These are phyloP conservation scores for Penicillium sp. DNA, from an alignment of 2,329 filamentous ascomycete genomes.

Conservation along the genomic window DNA sequence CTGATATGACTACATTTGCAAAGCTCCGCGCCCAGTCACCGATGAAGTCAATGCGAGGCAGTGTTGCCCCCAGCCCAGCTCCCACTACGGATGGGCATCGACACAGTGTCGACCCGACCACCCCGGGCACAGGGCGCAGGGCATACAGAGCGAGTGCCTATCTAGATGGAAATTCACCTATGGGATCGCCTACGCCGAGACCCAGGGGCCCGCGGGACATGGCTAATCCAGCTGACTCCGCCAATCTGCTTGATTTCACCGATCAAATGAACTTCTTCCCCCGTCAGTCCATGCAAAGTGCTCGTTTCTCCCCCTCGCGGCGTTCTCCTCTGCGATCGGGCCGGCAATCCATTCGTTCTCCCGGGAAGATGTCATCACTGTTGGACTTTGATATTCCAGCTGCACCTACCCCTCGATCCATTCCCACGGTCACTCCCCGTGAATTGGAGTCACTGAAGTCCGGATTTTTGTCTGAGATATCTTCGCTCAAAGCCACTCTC, in stretches of 20 bases:
- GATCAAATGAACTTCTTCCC: slow-evolving; percentile 58
- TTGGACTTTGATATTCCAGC: slow-evolving; percentile 92
- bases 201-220: slow-evolving; percentile 39
- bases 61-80: slow-evolving; percentile 39
- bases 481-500: slow-evolving; percentile 81
- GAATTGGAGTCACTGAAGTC: slow-evolving; percentile 92
- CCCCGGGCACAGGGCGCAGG: slow-evolving; percentile 44
- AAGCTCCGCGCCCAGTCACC: slow-evolving; percentile 58
- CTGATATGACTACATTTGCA: slow-evolving; percentile 75
- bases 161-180: slow-evolving; percentile 29
- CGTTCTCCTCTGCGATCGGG: slow-evolving; percentile 40
- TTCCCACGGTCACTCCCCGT: slow-evolving; percentile 81
- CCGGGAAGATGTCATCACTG: slow-evolving; percentile 54
- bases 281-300: slow-evolving; percentile 38
- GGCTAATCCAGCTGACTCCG: slow-evolving; percentile 49
- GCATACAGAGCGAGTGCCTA: slow-evolving; percentile 21
- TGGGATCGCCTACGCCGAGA: slow-evolving; percentile 43
- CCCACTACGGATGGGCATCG: slow-evolving; percentile 11
- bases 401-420: slow-evolving; percentile 78
- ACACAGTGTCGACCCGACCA: slow-evolving; percentile 25
- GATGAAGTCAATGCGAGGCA: slow-evolving; percentile 37
- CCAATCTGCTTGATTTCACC: slow-evolving; percentile 81
- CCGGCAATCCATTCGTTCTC: slow-evolving; percentile 30
- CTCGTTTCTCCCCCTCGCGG: slow-evolving; percentile 33
- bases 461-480: slow-evolving; percentile 81